Conservation (phyloP, 176 grass and related monocot genomes). For the Olyra latifolia region DNA sequence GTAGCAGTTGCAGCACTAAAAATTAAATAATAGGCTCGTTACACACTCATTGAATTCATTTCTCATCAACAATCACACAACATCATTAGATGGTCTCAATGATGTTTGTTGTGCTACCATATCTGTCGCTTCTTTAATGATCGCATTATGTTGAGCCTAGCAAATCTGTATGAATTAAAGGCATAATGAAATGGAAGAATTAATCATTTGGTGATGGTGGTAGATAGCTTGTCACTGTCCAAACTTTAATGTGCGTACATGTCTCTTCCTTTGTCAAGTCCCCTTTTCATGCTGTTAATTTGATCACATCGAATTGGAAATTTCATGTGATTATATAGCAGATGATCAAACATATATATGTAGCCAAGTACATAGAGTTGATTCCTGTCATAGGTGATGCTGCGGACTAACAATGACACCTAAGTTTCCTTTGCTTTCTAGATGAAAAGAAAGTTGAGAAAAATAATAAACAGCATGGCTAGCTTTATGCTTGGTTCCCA, state of each 20-base stretch:
- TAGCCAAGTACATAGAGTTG: neutral
- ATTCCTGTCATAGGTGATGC: neutral
- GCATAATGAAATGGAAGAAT: neutral
- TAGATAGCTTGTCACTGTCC: conserved; percentile 9
- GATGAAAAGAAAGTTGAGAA: neutral
- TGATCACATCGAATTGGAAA: neutral
- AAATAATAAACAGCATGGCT: neutral
- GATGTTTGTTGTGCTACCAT: conserved; percentile 22
- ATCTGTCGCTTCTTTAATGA: conserved; percentile 24
- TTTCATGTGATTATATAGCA: neutral
- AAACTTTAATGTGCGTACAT: neutral
- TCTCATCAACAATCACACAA: neutral
- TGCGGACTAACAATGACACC: neutral
- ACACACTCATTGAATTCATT: neutral
- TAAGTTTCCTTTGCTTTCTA: neutral
- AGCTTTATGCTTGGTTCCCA: conserved; percentile 11
- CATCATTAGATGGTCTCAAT: neutral
- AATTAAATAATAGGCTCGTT: neutral
- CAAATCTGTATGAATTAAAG: neutral
- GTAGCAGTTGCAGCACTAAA: neutral
- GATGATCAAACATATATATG: neutral
- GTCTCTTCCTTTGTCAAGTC: neutral
- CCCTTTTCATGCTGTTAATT: neutral
- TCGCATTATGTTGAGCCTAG: neutral
- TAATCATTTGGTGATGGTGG: neutral